A percentile compares a stretch with the other conserved stretches of the same genome.
These are phyloP conservation scores for Bryopsis sp. DNA, from an alignment of 139 green algal species.

Conservation along the genomic window DNA sequence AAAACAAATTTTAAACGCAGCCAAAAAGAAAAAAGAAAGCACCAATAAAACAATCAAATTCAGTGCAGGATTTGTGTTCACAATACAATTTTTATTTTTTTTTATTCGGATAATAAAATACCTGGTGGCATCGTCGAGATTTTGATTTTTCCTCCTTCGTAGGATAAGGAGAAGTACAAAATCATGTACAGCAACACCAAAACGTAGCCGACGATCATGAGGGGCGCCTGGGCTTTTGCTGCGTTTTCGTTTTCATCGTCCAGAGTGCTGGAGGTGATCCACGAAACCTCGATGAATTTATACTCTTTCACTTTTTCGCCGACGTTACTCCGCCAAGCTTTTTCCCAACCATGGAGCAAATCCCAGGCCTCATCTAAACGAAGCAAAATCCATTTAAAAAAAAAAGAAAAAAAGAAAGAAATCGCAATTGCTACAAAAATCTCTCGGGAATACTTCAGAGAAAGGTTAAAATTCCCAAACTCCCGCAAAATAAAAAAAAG, in stretches of 20 bases:
- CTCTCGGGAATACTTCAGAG: no score
- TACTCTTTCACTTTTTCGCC: not conserved
- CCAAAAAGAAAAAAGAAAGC: no score
- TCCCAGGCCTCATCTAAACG: slow-evolving; percentile 6
- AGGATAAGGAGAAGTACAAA: not conserved
- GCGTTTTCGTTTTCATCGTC: slow-evolving; percentile 6
- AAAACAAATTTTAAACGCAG: no score
- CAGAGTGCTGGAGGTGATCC: not conserved
- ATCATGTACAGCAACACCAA: slow-evolving; percentile 8
- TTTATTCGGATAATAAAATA: no score
- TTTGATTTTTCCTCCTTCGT: not conserved
- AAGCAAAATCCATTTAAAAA: no score
- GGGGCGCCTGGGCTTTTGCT: not conserved
- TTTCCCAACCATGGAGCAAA: slow-evolving; percentile 6
- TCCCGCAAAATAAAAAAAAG: no score
- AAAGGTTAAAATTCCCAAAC: no score
- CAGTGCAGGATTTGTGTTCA: no score
- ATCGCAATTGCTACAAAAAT: no score
- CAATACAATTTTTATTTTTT: no score
- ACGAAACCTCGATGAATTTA: slow-evolving; percentile 10
- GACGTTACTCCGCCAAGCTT: slow-evolving; percentile 1
- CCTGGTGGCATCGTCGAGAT: not conserved
- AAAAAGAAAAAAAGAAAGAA: no score
- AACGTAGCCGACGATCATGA: slow-evolving; percentile 1
- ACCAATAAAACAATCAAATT: no score